phyloP scores from a whole-genome alignment of 2,329 filamentous ascomycete genomes.

The Purpureocillium takamizusanense region DNA sequence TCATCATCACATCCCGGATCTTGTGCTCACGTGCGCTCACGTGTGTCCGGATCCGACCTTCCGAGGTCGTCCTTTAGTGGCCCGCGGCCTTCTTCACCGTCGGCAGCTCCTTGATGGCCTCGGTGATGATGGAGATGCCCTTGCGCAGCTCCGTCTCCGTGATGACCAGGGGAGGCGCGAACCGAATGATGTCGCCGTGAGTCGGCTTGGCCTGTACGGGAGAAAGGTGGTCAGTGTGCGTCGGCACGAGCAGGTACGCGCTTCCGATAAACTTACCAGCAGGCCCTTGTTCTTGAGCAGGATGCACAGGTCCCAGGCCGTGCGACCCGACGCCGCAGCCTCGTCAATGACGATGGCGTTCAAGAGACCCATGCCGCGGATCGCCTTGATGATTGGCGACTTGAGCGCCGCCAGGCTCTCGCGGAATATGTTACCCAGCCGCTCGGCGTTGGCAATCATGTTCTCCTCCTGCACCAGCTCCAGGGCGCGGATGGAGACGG shows the following conservation, averaged over 20 bases:
- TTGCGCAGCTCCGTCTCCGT: conserved; percentile 75
- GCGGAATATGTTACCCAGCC: conserved; percentile 74
- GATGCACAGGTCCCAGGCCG: conserved; percentile 94
- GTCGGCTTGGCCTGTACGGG: conserved; percentile 80
- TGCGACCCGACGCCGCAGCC: conserved; percentile 70
- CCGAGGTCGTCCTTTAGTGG: conserved; percentile 19
- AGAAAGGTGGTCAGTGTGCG: neutral
- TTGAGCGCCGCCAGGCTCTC: conserved; percentile 66
- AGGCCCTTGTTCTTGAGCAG: conserved; percentile 92
- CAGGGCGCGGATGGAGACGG: conserved; percentile 88
- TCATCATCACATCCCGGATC: conserved; percentile 11
- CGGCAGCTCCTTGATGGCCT: conserved; percentile 75
- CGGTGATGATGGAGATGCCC: conserved; percentile 70
- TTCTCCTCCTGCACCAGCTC: conserved; percentile 90
- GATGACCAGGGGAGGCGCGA: conserved; percentile 94
- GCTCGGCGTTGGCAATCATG: conserved; percentile 74
- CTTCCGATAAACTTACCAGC: conserved; percentile 52
- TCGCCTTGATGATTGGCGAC: conserved; percentile 68
- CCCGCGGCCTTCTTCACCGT: conserved; percentile 30
- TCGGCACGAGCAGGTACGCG: neutral
- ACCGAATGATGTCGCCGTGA: conserved; percentile 95
- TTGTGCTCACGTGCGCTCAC: conserved; percentile 11
- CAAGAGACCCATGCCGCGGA: conserved; percentile 87
- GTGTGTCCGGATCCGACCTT: conserved; percentile 1
- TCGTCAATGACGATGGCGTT: conserved; percentile 98